A percentile compares a stretch with the other conserved stretches of the same genome.
Evolutionary conservation across 805 yeast species (phyloP).

Genomic region (Priceomyces haplophilus): DNA sequence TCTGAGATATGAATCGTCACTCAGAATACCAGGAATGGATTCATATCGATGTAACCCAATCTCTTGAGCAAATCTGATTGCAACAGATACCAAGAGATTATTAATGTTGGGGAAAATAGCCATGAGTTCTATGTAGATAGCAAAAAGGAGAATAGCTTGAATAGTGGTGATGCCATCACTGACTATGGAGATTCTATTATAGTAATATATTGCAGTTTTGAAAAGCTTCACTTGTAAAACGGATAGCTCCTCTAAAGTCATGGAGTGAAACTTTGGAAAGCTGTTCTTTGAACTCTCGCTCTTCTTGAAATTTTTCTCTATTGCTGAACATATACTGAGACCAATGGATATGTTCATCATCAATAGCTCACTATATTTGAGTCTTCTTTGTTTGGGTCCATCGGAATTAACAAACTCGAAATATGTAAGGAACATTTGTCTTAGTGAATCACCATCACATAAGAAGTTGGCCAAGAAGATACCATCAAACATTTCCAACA

Average conservation of each 20-base stretch:
- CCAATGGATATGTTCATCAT: conserved; percentile 25
- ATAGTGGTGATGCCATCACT: conserved; percentile 52
- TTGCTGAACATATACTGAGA: conserved; percentile 4
- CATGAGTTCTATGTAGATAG: conserved; percentile 33
- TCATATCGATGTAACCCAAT: conserved; percentile 40
- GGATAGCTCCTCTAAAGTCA: conserved; percentile 14
- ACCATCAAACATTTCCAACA: conserved; percentile 24
- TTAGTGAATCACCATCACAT: conserved; percentile 15
- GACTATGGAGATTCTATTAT: conserved; percentile 45
- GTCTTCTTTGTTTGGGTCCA: conserved; percentile 6
- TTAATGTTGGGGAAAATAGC: conserved; percentile 29
- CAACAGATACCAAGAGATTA: conserved; percentile 29
- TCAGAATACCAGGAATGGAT: conserved; percentile 18
- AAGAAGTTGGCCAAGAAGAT: conserved; percentile 21
- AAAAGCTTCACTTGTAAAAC: conserved; percentile 19
- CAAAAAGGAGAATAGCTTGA: conserved; percentile 50
- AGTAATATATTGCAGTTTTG: conserved; percentile 45
- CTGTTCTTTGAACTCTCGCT: not conserved
- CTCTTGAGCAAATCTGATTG: conserved; percentile 40
- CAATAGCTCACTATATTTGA: conserved; percentile 29
- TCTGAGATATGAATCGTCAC: conserved; percentile 21
- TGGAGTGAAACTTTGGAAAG: conserved; percentile 6
- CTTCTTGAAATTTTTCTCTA: not conserved
- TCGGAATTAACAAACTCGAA: conserved; percentile 12
- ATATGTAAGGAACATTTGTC: conserved; percentile 23